Conservation (phyloP, 495 filamentous ascomycete species). For the Monascus purpureus region DNA sequence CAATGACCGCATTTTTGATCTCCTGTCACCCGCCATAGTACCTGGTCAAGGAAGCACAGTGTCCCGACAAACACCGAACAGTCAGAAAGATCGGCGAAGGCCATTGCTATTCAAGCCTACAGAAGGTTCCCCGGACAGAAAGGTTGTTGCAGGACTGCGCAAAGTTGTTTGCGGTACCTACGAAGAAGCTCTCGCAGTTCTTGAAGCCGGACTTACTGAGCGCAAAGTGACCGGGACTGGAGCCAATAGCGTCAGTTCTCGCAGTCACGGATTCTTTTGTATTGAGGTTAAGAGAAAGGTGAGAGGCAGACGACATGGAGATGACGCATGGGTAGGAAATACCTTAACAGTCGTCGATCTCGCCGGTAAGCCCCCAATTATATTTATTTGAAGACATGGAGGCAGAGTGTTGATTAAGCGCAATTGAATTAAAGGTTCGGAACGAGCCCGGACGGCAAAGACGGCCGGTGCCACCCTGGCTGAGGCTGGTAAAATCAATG, state of each 20-base stretch:
- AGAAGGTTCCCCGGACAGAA: slow-evolving; percentile 68
- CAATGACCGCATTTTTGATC: slow-evolving; percentile 94
- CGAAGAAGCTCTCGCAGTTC: slow-evolving; percentile 75
- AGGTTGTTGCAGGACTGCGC: slow-evolving; percentile 79
- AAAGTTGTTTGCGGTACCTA: slow-evolving; percentile 82
- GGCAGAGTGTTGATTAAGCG: too few relatives aligned
- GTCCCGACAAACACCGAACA: slow-evolving; percentile 23
- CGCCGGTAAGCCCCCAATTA: slow-evolving; percentile 49
- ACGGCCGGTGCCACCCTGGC: slow-evolving; percentile 83
- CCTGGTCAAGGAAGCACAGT: slow-evolving; percentile 23
- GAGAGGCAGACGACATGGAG: slow-evolving; percentile 32
- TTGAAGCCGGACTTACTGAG: slow-evolving; percentile 82
- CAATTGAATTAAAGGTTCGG: slow-evolving; percentile 66
- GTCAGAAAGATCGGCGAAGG: slow-evolving; percentile 56
- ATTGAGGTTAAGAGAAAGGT: slow-evolving; percentile 81
- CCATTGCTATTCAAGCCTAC: slow-evolving; percentile 80
- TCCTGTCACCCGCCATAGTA: slow-evolving; percentile 46
- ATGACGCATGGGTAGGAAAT: slow-evolving; percentile 59
- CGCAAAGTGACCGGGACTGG: slow-evolving; percentile 80
- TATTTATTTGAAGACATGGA: too few relatives aligned
- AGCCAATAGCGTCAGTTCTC: slow-evolving; percentile 73
- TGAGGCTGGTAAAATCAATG: slow-evolving; percentile 96
- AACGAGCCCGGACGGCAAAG: slow-evolving; percentile 84
- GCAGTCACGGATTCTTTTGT: slow-evolving; percentile 94
- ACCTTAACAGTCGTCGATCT: slow-evolving; percentile 85